A percentile compares a stretch with the other conserved stretches of the same genome.
These are phyloP conservation scores for Fusarium coffeatum DNA, from an alignment of 2,329 filamentous ascomycete genomes.

Conservation along the genomic window DNA sequence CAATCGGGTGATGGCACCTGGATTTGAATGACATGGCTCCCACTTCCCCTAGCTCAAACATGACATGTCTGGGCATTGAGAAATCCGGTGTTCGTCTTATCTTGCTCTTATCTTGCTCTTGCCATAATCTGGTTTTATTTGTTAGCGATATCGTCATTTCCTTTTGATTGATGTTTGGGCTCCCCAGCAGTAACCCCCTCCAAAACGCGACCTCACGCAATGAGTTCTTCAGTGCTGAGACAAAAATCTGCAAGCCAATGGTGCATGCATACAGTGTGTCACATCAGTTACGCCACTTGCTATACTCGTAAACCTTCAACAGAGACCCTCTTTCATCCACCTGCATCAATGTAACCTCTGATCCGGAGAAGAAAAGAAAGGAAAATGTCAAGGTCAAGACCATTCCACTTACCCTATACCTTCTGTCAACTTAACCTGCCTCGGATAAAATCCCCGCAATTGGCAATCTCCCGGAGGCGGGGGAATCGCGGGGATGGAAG, in stretches of 20 bases:
- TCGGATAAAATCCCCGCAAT: conserved; percentile 28
- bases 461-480: conserved; percentile 22
- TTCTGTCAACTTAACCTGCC: neutral
- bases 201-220: neutral
- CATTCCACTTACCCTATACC: conserved; percentile 17
- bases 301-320: neutral
- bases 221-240: neutral
- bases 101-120: neutral
- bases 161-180: neutral
- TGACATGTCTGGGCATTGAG: neutral
- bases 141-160: neutral
- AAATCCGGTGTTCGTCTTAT: neutral
- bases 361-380: neutral
- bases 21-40: neutral
- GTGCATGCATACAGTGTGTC: neutral
- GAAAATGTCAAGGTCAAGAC: neutral
- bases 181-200: neutral
- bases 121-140: neutral
- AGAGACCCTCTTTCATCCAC: neutral
- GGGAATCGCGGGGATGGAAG: conserved; percentile 35
- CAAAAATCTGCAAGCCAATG: neutral
- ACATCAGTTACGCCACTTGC: neutral
- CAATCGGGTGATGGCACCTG: neutral
- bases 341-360: neutral
- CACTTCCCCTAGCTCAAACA: neutral